A percentile compares a stretch with the other conserved stretches of the same genome.
Conservation (phyloP, 2,329 filamentous ascomycete genomes). For the Cadophora sp. region DNA sequence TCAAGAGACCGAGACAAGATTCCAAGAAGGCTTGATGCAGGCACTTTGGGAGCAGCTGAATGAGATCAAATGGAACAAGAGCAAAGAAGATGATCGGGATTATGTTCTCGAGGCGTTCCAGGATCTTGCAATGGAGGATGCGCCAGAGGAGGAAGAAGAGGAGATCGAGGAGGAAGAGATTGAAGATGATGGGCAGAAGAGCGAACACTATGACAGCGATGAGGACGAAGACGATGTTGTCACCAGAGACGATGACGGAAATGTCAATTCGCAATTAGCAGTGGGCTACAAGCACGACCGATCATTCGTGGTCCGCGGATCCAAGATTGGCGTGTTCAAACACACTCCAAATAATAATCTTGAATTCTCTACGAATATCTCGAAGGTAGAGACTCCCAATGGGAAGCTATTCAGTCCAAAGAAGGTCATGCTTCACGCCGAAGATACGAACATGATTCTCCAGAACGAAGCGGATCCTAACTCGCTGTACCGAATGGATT, state of each 20-base stretch:
- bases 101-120: constrained; percentile 97
- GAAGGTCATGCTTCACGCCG: constrained; percentile 55
- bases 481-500: constrained; percentile 94
- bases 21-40: constrained; percentile 94
- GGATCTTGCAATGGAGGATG: constrained; percentile 90
- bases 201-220: constrained; percentile 76
- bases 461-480: constrained; percentile 71
- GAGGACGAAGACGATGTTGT: constrained; percentile 82
- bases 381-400: constrained; percentile 87
- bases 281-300: constrained; percentile 97
- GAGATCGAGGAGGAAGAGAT: constrained; percentile 61
- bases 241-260: constrained; percentile 73
- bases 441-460: constrained; percentile 47
- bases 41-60: constrained; percentile 97
- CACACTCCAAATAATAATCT: constrained; percentile 91
- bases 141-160: constrained; percentile 57
- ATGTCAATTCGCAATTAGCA: constrained; percentile 91
- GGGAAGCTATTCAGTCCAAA: constrained; percentile 91
- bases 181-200: constrained; percentile 66
- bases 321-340: constrained; percentile 99
- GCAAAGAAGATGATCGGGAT: constrained; percentile 89
- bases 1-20: constrained; percentile 78
- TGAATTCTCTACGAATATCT: constrained; percentile 97
- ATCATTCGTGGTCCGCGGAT: constrained; percentile 95
- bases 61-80: constrained; percentile 90